These are phyloP conservation scores for Verticillium isaacii DNA, from an alignment of 2,329 filamentous ascomycete genomes.

Conservation along the genomic window DNA sequence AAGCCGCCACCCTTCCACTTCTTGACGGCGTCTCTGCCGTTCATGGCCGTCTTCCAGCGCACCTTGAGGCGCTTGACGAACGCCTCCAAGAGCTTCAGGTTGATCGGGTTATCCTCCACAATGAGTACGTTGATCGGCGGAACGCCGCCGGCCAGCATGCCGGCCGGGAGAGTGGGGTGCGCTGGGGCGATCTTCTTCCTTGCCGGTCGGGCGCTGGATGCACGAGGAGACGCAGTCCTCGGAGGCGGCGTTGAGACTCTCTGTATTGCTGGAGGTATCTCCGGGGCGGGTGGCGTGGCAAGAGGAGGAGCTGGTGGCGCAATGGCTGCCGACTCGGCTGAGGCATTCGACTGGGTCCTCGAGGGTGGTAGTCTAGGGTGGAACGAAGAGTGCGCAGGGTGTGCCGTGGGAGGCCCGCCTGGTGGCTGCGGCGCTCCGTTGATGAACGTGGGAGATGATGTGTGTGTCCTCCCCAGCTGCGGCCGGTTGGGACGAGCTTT, in stretches of 20 bases:
- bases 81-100: constrained; percentile 84
- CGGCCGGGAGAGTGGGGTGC: constrained; percentile 47
- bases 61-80: constrained; percentile 96
- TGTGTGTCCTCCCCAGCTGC: constrained; percentile 65
- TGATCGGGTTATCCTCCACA: constrained; percentile 98
- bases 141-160: constrained; percentile 73
- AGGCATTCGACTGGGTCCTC: constrained; percentile 55
- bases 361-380: constrained; percentile 40
- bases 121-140: constrained; percentile 97
- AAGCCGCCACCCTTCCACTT: constrained; percentile 94
- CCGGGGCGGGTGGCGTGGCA: constrained; percentile 49
- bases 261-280: constrained; percentile 31
- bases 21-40: constrained; percentile 84
- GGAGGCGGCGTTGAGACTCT: constrained; percentile 52
- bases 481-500: constrained; percentile 56
- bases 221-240: constrained; percentile 43
- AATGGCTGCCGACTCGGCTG: constrained; percentile 41
- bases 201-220: constrained; percentile 37
- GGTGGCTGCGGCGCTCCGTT: constrained; percentile 34
- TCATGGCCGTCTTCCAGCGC: constrained; percentile 94
- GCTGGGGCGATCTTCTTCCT: constrained; percentile 48
- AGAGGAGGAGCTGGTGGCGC: constrained; percentile 45
- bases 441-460: constrained; percentile 72
- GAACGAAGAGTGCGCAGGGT: constrained; percentile 33
- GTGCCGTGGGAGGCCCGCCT: constrained; percentile 26